Percentiles rank a stretch among this genome's conserved stretches.
phyloP scores from a whole-genome alignment of 108 stramenopile genomes.

The Cafeteria roenbergensis region DNA sequence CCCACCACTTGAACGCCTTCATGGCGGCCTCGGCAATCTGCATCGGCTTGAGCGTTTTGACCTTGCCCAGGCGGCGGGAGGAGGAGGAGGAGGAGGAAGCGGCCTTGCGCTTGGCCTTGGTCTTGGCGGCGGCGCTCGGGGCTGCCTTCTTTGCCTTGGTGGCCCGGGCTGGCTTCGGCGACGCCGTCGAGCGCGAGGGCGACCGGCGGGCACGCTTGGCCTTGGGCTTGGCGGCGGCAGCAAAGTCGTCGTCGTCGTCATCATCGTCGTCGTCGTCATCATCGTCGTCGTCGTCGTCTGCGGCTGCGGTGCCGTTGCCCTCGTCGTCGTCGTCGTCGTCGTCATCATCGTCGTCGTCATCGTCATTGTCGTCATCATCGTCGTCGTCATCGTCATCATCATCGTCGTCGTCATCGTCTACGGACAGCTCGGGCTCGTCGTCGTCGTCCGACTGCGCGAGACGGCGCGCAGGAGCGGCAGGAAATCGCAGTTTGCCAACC shows the following conservation, averaged over 20 bases:
- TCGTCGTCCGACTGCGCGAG: too few species aligned
- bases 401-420: slow-evolving; percentile 22
- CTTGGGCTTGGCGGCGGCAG: not conserved
- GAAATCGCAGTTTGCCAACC: too few species aligned
- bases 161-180: not conserved
- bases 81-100: not conserved
- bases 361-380: slow-evolving; percentile 6
- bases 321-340: slow-evolving; percentile 17
- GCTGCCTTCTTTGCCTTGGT: not conserved
- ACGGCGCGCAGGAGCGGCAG: too few species aligned
- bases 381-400: not conserved
- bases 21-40: slow-evolving; percentile 22
- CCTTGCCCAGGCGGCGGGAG: not conserved
- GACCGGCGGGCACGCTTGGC: not conserved
- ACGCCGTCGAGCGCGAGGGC: not conserved
- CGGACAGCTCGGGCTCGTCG: slow-evolving; percentile 24
- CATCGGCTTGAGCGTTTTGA: not conserved
- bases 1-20: slow-evolving; percentile 51
- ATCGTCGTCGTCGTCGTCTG: not conserved
- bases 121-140: slow-evolving; percentile 9
- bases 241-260: slow-evolving; percentile 1
- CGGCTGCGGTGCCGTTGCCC: slow-evolving; percentile 5
- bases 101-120: slow-evolving; percentile 23
- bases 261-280: slow-evolving; percentile 17
- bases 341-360: slow-evolving; percentile 9